Conservation (phyloP, 106 monocot genomes). For the Dendrobium officinale region DNA sequence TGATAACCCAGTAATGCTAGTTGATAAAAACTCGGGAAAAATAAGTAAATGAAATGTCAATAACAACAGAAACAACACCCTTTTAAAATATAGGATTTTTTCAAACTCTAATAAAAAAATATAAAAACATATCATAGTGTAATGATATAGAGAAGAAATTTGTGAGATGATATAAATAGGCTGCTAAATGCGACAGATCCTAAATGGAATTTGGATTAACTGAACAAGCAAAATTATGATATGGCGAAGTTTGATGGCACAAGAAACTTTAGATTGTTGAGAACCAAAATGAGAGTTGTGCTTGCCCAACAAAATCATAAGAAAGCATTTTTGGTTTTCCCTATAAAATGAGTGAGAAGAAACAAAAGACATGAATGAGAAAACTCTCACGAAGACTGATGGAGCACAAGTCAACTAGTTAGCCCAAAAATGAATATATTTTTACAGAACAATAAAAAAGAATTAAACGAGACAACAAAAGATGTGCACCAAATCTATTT, state of each 20-base stretch:
- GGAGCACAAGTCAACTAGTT: no score
- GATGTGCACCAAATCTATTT: no score
- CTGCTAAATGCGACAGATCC: background rate
- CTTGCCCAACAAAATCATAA: background rate
- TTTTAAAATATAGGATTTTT: background rate
- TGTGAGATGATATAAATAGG: background rate
- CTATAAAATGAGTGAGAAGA: background rate
- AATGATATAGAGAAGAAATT: background rate
- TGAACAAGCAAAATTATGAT: background rate
- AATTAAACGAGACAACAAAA: no score
- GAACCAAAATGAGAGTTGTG: background rate
- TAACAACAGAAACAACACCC: background rate
- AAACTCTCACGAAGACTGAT: background rate
- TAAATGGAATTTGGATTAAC: background rate
- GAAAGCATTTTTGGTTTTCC: background rate
- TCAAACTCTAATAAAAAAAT: background rate
- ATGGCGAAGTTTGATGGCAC: background rate
- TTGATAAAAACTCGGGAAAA: background rate
- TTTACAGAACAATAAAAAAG: no score
- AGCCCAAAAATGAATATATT: no score
- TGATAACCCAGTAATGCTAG: background rate
- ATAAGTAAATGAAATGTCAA: background rate
- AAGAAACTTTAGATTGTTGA: background rate
- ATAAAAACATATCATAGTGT: background rate
- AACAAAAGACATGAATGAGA: background rate